Percentiles rank a stretch among this genome's conserved stretches.
Evolutionary conservation across 2,329 filamentous ascomycete species (phyloP).

Genomic region (Trichoderma brevicompactum): DNA sequence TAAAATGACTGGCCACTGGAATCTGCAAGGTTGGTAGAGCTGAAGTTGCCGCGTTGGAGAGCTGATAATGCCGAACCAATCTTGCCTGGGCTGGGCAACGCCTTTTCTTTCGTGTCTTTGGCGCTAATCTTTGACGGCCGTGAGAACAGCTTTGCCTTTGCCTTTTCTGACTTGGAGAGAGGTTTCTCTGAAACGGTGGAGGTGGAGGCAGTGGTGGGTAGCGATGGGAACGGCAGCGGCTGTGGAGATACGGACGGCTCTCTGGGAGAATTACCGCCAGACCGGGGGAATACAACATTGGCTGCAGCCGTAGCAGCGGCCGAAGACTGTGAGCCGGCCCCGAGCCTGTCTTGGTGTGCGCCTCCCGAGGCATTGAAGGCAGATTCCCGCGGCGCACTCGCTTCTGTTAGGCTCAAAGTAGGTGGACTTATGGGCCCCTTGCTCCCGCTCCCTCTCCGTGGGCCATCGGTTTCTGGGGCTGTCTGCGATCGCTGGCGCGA

Average conservation of each 20-base stretch:
- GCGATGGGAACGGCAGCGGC: constrained; percentile 44
- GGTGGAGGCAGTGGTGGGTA: constrained; percentile 41
- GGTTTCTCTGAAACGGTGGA: constrained; percentile 60
- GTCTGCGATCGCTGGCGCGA: constrained; percentile 74
- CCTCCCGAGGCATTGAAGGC: constrained; percentile 54
- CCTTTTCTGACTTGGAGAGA: constrained; percentile 63
- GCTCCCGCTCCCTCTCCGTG: constrained; percentile 51
- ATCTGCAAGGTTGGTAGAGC: constrained; percentile 73
- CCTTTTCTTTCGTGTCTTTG: constrained; percentile 69
- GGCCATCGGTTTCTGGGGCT: constrained; percentile 57
- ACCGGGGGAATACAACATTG: constrained; percentile 73
- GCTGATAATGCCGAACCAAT: constrained; percentile 69
- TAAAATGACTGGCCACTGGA: constrained; percentile 68
- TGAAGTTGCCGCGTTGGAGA: constrained; percentile 67
- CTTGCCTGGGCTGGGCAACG: constrained; percentile 73
- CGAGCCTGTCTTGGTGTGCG: constrained; percentile 63
- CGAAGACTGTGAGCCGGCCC: constrained; percentile 60
- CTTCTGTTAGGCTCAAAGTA: constrained; percentile 66
- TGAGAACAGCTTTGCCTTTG: constrained; percentile 81
- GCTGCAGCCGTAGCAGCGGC: constrained; percentile 71
- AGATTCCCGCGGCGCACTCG: constrained; percentile 63
- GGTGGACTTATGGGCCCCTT: constrained; percentile 64
- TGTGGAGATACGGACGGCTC: constrained; percentile 44
- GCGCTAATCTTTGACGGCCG: constrained; percentile 75
- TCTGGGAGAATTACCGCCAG: constrained; percentile 57